Evolutionary conservation across 2,329 filamentous ascomycete genomes (phyloP), one percentile per base, ranked within the genome.

Genomic region (Pseudocercospora cruenta): DNA sequence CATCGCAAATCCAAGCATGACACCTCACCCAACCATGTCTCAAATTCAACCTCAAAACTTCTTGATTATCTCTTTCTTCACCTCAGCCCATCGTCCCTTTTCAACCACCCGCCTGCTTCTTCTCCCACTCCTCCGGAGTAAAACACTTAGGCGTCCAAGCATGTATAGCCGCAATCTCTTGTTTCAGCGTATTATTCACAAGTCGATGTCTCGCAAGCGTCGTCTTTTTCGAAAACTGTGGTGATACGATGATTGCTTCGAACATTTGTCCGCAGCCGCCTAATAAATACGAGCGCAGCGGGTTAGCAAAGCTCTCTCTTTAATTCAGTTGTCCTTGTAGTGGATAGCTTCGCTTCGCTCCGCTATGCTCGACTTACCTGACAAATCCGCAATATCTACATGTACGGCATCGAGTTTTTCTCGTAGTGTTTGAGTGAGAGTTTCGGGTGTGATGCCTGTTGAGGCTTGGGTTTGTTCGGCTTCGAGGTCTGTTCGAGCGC

Each of bases 71-170:
- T n/a, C n/a, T n/a, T n/a, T n/a, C n/a, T n/a, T n/a, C n/a, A n/a
- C n/a, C n/a, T n/a, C n/a, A n/a, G n/a, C n/a, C n/a, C n/a, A n/a
- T n/a, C n/a, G n/a, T n/a, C n/a, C n/a, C n/a, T n/a, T n/a, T n/a
- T 69, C 68, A 70, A 12, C 60, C 60, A 3, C 63, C 67, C 58
- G 60, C 76, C 68, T 86, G 84, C 79, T 90, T 86, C 79, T 87
- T 88, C 81, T 92, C 87, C 88, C 91, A 96, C 82, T 97, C 92
- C 74, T 93, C 92, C 0, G 92, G 92, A 8, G 94, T 97, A 82
- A 93, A 91, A 79, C 94, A 97, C 81, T 93, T 96, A 28, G 93
- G 92, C 63, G 92, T 96, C 94, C 94, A 97, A 45, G 94, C 94
- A 82, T 97, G 94, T 73, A 97, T 96, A 70, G 87, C 87, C 16